Evolutionary conservation across 257 asterid species (phyloP).

Genomic region (Ilex aquifolium): DNA sequence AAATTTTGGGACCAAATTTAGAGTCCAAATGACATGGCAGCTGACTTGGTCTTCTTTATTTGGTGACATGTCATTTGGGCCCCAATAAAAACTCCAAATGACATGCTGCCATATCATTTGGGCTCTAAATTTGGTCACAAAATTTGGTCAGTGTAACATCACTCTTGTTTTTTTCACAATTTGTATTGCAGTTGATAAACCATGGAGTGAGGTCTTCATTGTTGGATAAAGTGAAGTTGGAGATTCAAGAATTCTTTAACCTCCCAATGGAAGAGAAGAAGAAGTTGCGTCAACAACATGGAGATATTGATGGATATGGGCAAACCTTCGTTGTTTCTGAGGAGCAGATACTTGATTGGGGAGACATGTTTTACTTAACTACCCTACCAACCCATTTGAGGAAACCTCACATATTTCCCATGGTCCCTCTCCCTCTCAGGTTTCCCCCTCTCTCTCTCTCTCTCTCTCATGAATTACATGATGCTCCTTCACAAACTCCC

Average conservation of each 20-base stretch:
- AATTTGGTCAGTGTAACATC: too few relatives aligned
- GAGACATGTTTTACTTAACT: conserved; percentile 26
- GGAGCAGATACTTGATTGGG: conserved; percentile 69
- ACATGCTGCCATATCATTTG: too few relatives aligned
- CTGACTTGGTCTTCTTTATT: too few relatives aligned
- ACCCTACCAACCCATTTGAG: conserved; percentile 35
- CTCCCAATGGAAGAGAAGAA: conserved; percentile 54
- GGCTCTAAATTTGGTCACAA: too few relatives aligned
- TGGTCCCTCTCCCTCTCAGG: conserved; percentile 48
- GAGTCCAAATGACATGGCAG: too few relatives aligned
- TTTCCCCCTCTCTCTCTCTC: conserved; percentile 3
- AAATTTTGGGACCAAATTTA: too few relatives aligned
- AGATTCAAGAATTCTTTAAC: conserved; percentile 36
- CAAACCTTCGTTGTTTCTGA: conserved; percentile 55
- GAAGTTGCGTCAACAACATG: conserved; percentile 21
- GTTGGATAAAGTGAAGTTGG: conserved; percentile 32
- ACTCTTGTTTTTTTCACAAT: too few relatives aligned
- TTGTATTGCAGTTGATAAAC: conserved; percentile 34
- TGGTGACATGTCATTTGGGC: too few relatives aligned
- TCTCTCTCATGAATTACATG: background rate
- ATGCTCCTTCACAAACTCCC: too few relatives aligned
- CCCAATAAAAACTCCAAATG: too few relatives aligned
- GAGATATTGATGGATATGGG: conserved; percentile 46
- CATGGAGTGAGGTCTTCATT: conserved; percentile 39
- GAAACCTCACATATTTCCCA: conserved; percentile 44